Conservation (phyloP, 345 rosid species). For the Moricandia arvensis region DNA sequence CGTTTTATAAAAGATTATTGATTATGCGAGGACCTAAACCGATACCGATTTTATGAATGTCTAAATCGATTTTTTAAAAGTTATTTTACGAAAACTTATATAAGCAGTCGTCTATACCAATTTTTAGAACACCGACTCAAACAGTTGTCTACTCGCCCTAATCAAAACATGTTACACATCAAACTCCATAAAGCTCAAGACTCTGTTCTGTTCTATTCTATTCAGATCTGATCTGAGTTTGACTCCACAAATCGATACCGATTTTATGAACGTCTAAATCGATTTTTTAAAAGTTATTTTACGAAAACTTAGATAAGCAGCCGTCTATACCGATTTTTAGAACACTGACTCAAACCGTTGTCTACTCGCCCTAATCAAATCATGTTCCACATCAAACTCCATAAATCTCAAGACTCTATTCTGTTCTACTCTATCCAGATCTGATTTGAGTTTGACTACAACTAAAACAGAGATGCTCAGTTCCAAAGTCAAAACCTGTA, state of each 20-base stretch:
- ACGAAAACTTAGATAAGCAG: too few relatives aligned
- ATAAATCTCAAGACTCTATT: slow-evolving; percentile 6
- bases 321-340: neutral
- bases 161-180: neutral
- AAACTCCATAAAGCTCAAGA: slow-evolving; percentile 9
- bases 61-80: too few relatives aligned
- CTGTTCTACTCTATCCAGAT: slow-evolving; percentile 18
- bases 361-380: neutral
- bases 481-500: slow-evolving; percentile 43
- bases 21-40: neutral
- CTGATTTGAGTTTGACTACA: neutral
- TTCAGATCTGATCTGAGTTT: slow-evolving; percentile 19
- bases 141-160: neutral
- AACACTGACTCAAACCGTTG: neutral
- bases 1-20: neutral
- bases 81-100: too few relatives aligned
- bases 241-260: too few relatives aligned
- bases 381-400: neutral
- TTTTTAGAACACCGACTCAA: neutral
- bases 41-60: neutral
- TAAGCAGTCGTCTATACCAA: neutral
- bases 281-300: too few relatives aligned
- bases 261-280: too few relatives aligned
- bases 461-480: neutral
- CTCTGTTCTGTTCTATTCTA: slow-evolving; percentile 5